phyloP scores from a whole-genome alignment of 768 basidiomycete genomes.

The Clitopilus hobsonii region DNA sequence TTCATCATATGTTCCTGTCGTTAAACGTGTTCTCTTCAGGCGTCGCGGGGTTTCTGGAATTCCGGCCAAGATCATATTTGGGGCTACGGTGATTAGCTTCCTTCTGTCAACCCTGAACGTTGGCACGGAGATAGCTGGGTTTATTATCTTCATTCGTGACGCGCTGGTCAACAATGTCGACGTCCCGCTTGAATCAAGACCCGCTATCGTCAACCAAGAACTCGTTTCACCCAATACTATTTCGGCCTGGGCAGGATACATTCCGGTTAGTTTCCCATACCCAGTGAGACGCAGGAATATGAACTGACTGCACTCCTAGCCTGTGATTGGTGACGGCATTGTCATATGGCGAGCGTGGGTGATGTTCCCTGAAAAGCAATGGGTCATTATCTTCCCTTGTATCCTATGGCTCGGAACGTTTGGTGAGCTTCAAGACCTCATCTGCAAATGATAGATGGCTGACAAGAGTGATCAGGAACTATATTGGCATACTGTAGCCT shows the following conservation, averaged over 20 bases:
- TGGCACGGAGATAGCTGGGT: neutral
- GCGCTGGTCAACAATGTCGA: neutral
- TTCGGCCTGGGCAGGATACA: neutral
- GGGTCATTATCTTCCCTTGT: conserved; percentile 14
- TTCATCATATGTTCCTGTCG: no score
- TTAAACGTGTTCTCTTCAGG: no score
- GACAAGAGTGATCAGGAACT: no score
- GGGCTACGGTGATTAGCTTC: neutral
- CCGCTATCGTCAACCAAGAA: neutral
- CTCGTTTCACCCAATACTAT: neutral
- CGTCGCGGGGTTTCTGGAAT: no score
- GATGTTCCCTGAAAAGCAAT: conserved; percentile 12
- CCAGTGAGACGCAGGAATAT: no score
- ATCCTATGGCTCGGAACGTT: conserved; percentile 22
- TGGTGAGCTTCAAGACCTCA: conserved; percentile 8
- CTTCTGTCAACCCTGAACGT: neutral
- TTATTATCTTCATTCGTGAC: neutral
- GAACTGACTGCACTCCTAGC: no score
- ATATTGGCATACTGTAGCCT: no score
- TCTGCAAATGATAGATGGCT: no score
- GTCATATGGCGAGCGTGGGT: conserved; percentile 26
- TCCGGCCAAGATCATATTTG: neutral
- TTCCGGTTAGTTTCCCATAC: neutral
- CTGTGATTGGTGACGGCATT: conserved; percentile 22
- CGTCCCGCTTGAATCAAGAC: neutral